Conservation (phyloP, 257 asterid genomes). For the Catharanthus roseus region DNA sequence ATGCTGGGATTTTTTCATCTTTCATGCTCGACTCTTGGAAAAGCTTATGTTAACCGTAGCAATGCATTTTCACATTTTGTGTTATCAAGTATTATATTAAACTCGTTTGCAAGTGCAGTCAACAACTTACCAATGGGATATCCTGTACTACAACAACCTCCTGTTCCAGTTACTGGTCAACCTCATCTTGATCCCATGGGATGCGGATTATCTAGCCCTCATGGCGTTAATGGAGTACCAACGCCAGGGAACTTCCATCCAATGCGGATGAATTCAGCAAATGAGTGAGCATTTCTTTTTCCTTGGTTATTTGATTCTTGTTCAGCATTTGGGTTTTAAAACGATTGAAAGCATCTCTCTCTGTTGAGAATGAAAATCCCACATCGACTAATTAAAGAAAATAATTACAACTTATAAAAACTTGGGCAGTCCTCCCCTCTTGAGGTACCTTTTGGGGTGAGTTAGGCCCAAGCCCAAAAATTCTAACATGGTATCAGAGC, state of each 20-base stretch:
- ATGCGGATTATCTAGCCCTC: slow-evolving; percentile 54
- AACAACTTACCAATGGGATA: slow-evolving; percentile 91
- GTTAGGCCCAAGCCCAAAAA: no score
- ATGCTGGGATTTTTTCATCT: not conserved
- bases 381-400: no score
- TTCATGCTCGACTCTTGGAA: not conserved
- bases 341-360: not conserved
- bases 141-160: slow-evolving; percentile 77
- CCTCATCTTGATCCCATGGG: slow-evolving; percentile 76
- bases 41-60: not conserved
- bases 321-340: not conserved
- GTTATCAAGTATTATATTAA: slow-evolving; percentile 35
- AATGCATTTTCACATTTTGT: not conserved
- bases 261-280: slow-evolving; percentile 76
- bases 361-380: no score
- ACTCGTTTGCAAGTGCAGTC: slow-evolving; percentile 74
- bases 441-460: no score
- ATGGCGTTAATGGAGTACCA: slow-evolving; percentile 86
- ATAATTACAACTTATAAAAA: no score
- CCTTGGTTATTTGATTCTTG: not conserved
- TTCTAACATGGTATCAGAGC: no score
- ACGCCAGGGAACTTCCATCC: slow-evolving; percentile 80
- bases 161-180: slow-evolving; percentile 61
- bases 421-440: no score
- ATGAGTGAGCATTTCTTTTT: slow-evolving; percentile 50